Conservation (phyloP, 495 filamentous ascomycete genomes). For the Podospora didyma region DNA sequence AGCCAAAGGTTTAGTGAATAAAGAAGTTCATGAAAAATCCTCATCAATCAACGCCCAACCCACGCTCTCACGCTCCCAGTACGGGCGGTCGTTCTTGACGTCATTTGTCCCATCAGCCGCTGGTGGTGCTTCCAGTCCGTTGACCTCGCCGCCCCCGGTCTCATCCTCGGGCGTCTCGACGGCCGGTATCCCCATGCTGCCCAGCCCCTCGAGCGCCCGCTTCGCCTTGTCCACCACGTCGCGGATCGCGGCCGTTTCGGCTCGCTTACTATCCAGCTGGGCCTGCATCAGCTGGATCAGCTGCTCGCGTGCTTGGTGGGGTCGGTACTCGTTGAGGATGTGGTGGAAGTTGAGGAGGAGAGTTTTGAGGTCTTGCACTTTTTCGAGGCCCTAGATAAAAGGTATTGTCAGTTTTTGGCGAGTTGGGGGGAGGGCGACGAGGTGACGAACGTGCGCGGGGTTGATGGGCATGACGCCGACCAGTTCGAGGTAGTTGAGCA, state of each 20-base stretch:
- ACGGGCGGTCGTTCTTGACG: conserved; percentile 4
- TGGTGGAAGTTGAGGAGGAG: conserved; percentile 86
- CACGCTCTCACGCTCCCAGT: conserved; percentile 7
- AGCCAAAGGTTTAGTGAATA: background rate
- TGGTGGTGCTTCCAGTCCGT: background rate
- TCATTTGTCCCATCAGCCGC: conserved; percentile 11
- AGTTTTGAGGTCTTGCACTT: conserved; percentile 70
- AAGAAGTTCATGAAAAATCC: conserved; percentile 13
- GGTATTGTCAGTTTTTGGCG: background rate
- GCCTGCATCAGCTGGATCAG: conserved; percentile 91
- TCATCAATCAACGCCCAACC: conserved; percentile 17
- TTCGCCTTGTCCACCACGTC: conserved; percentile 69
- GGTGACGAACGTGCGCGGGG: conserved; percentile 47
- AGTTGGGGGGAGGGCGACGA: conserved; percentile 8
- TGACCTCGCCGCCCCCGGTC: background rate
- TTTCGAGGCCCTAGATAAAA: conserved; percentile 43
- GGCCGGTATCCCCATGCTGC: conserved; percentile 37
- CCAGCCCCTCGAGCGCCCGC: conserved; percentile 60
- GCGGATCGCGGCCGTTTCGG: conserved; percentile 75
- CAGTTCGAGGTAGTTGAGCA: conserved; percentile 83
- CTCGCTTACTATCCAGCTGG: conserved; percentile 65
- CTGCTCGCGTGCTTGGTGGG: conserved; percentile 90
- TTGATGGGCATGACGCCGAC: conserved; percentile 63
- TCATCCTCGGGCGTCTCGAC: background rate
- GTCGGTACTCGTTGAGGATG: conserved; percentile 88